phyloP scores from a whole-genome alignment of 2,329 filamentous ascomycete species.

The Claviceps fusiformis region DNA sequence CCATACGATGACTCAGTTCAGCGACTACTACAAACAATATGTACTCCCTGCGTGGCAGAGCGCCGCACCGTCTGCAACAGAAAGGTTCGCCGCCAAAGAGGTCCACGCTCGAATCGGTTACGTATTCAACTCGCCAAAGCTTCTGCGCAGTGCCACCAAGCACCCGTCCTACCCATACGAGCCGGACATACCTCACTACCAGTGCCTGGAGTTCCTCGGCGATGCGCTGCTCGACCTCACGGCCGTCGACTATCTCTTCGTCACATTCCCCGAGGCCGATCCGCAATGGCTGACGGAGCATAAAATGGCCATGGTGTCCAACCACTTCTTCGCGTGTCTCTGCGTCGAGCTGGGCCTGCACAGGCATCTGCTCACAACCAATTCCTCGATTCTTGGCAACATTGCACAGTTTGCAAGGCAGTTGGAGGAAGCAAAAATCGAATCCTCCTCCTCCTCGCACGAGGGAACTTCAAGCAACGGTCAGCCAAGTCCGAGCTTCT shows the following conservation, averaged over 20 bases:
- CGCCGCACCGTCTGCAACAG: conserved; percentile 45
- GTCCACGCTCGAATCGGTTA: conserved; percentile 46
- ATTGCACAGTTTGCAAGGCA: conserved; percentile 43
- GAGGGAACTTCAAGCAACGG: conserved; percentile 11
- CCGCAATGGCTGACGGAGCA: conserved; percentile 97
- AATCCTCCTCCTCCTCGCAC: conserved; percentile 13
- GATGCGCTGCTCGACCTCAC: conserved; percentile 80
- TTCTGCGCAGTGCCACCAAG: conserved; percentile 74
- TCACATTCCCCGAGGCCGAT: conserved; percentile 61
- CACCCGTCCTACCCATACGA: conserved; percentile 80
- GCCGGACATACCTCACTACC: conserved; percentile 63
- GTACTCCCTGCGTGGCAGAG: conserved; percentile 57
- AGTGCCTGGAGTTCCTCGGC: conserved; percentile 83
- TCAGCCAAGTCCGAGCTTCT: conserved; percentile 44
- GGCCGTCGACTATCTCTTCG: conserved; percentile 71
- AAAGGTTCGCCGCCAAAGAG: conserved; percentile 52
- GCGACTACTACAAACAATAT: conserved; percentile 62
- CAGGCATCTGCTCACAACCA: conserved; percentile 50
- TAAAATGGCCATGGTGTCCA: conserved; percentile 98
- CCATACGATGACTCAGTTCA: conserved; percentile 56
- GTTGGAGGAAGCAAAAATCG: conserved; percentile 35
- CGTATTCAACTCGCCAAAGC: conserved; percentile 57
- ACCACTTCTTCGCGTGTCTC: conserved; percentile 79
- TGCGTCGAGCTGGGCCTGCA: conserved; percentile 70
- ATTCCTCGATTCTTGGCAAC: conserved; percentile 24